Percentiles rank a stretch among this genome's conserved stretches.
phyloP scores from a whole-genome alignment of 1,139 yeast species.

The Debaryomycetaceae sp. region DNA sequence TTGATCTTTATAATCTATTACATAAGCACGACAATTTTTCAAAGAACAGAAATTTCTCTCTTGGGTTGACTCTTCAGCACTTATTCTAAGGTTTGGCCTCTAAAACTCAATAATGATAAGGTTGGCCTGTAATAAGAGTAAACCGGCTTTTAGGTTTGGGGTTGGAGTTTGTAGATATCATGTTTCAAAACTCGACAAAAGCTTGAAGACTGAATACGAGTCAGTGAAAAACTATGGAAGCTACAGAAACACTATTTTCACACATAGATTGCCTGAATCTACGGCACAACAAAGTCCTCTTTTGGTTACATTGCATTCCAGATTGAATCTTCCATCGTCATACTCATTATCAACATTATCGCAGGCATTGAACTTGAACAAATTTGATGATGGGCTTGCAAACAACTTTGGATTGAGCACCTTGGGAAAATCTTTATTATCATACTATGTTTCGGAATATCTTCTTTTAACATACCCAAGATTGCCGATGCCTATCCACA shows the following conservation, averaged over 20 bases:
- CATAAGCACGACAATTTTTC: background rate
- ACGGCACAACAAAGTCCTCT: conserved; percentile 62
- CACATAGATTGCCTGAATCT: conserved; percentile 48
- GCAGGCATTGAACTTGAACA: conserved; percentile 60
- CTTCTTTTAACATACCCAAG: conserved; percentile 80
- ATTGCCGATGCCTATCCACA: conserved; percentile 75
- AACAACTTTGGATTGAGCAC: conserved; percentile 79
- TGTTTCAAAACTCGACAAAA: conserved; percentile 19
- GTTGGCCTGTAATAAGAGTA: conserved; percentile 8
- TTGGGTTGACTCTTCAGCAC: background rate
- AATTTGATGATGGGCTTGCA: conserved; percentile 46
- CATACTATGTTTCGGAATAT: conserved; percentile 73
- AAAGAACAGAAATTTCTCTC: background rate
- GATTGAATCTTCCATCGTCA: conserved; percentile 58
- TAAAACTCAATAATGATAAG: conserved; percentile 7
- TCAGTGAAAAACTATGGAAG: conserved; percentile 38
- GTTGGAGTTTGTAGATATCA: conserved; percentile 16
- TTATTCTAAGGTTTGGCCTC: background rate
- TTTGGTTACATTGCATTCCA: conserved; percentile 73
- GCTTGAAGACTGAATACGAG: conserved; percentile 30
- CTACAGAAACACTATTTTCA: conserved; percentile 40
- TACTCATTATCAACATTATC: conserved; percentile 71
- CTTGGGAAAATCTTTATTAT: conserved; percentile 75
- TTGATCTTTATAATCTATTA: background rate
- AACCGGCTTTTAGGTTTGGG: conserved; percentile 6